Evolutionary conservation across 768 basidiomycete species (phyloP), one percentile per base, ranked within the genome.

Genomic region (Auricularia sp.): DNA sequence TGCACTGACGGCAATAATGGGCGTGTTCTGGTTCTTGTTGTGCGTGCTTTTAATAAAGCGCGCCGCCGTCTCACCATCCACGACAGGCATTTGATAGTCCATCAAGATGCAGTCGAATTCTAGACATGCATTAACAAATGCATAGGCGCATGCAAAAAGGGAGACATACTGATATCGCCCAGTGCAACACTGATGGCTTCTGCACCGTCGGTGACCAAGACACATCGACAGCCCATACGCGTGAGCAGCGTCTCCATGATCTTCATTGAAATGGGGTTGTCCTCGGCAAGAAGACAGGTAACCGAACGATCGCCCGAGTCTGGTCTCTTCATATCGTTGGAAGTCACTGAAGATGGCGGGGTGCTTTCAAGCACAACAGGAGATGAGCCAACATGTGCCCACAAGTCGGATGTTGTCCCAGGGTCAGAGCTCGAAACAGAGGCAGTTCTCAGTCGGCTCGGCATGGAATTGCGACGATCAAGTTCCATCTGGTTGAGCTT

Each of bases 261-360:
- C 79, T 98, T 98, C 36, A 91, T 91, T 0, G 94, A 96, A 68
- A 98, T 98, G 1, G 97, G 97, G 71, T 99, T 98, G 70, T 98
- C 94, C 74, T 98, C 97, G 1, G 96, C 97, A 42, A 99, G 81
- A 34, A 99, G 74, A 71, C 93, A 94, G 47, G 94, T 97, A 63
- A 98, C 87, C n/a, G 88, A 87, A 47, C 92, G 85, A 72, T 95
- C 93, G 64, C 75, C 82, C n/a, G 83, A 86, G 72, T 92, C 90
- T 3, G 87, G 86, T 1, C 83, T 86, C 75, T 85, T 85, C 73
- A 91, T 73, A 70, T 93, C 91, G 68, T 90, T 87, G 0, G 91
- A 91, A 68, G 87, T 85, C n/a, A 92, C 87, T 14, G 91, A 92
- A 35, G 91, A 91, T 10, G 89, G 86, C 34, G 91, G 88, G 3